Base-by-base conservation (phyloP, 176 grass and related monocot species). In the Typha latifolia region DNA sequence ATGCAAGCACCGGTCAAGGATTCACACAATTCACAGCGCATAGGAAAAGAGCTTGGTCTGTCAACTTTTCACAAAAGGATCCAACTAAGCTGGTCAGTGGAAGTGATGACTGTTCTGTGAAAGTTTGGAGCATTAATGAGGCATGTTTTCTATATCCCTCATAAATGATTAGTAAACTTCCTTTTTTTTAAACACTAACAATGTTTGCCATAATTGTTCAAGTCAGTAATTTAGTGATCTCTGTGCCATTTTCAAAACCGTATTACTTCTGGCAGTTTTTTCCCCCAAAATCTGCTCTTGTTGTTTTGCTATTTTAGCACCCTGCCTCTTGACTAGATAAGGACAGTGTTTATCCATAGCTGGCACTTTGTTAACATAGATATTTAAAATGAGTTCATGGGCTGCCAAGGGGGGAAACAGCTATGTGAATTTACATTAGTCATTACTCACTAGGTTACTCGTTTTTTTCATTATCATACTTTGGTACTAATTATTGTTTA, bases 51-150 rank as follows among this genome's bases (percentile, higher is more conserved):
- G 86, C 95, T 72, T 99, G 95, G 95, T 99, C 95, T 64, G 89
- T 99, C 34, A 84, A 77, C 87, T 99, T 99, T 78, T 99, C 95
- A 32, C 78, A 87, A 34, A 80, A 87, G 34, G 89, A 99, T 75
- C 95, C 95, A 64, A 86, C 81, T 69, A 94, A 69, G 63, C 88
- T 99, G 66, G 95, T 89, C 51, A 99, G 95, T 12, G 95, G 95
- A 68, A 87, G 89, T 79, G 95, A 99, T 31, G 95, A 99, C 73
- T 85, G 79, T 71, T 93, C 67, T 3, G 95, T 99, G 64, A 99
- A 94, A 87, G 66, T 99, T 23, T 99, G 95, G 95, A 94, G 72
- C 76, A 99, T 87, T 69, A 94, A 87, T 56, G 89, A 99, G 86
- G 89, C 31, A 97, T 64, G 64, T 71, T 81, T 29, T 65, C 61